Evolutionary conservation across 768 basidiomycete genomes (phyloP).

Genomic region (Mycena rosella): DNA sequence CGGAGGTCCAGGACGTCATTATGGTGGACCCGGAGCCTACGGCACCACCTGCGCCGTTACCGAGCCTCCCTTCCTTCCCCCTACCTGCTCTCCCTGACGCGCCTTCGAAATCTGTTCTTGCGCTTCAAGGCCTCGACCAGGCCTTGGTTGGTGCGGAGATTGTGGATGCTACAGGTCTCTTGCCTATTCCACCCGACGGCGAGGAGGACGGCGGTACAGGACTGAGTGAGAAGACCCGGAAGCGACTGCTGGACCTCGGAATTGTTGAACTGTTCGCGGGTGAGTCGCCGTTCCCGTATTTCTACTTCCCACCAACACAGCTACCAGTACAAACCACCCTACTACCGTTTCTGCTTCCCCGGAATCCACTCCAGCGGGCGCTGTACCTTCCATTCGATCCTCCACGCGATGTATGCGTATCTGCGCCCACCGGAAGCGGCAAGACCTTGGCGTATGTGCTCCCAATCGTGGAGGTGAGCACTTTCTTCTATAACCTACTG

Average conservation of each 20-base stretch:
- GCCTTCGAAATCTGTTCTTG: conserved; percentile 78
- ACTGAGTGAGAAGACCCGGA: conserved; percentile 71
- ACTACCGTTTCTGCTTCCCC: conserved; percentile 81
- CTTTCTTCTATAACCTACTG: background rate
- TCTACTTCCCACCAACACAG: conserved; percentile 3
- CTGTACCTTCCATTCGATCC: conserved; percentile 77
- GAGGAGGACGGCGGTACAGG: conserved; percentile 59
- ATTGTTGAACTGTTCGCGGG: conserved; percentile 93
- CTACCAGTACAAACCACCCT: conserved; percentile 87
- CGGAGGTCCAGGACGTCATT: conserved; percentile 39
- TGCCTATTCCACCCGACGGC: conserved; percentile 58
- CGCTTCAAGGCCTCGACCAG: conserved; percentile 83
- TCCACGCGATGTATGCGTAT: conserved; percentile 89
- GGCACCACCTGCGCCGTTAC: conserved; percentile 42
- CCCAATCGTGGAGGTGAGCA: conserved; percentile 86
- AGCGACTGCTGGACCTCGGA: conserved; percentile 78
- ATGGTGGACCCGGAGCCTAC: conserved; percentile 36
- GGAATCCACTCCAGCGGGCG: conserved; percentile 51
- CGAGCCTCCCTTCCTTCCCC: conserved; percentile 76
- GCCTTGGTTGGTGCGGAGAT: conserved; percentile 78
- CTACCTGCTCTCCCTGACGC: conserved; percentile 73
- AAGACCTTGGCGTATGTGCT: conserved; percentile 98
- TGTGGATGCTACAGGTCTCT: conserved; percentile 65
- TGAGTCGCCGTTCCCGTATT: conserved; percentile 43
- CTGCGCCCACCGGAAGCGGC: conserved; percentile 97